Evolutionary conservation across 163 green algal species (phyloP).

Genomic region (Chlorella variabilis): DNA sequence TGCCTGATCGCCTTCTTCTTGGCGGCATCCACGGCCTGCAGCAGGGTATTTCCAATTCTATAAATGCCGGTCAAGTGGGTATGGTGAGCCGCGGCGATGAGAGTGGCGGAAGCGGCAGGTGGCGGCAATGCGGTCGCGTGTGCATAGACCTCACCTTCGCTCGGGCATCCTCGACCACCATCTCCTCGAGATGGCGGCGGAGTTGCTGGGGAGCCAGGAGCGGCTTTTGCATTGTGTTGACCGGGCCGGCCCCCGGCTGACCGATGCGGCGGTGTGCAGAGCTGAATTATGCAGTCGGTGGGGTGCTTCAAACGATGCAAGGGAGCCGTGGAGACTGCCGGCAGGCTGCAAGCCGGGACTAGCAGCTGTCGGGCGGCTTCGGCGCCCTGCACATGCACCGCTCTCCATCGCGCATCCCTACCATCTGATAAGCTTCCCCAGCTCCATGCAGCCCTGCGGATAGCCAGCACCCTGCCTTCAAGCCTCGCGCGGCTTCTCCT

Average conservation of each 20-base stretch:
- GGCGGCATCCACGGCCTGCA: conserved; percentile 16
- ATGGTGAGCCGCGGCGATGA: background rate
- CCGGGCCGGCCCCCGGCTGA: too few relatives aligned
- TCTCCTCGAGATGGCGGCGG: background rate
- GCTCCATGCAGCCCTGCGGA: too few relatives aligned
- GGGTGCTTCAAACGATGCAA: background rate
- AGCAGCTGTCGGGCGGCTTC: too few relatives aligned
- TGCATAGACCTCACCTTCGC: background rate
- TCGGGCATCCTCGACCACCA: conserved; percentile 9
- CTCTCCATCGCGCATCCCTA: too few relatives aligned
- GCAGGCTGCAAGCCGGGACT: too few relatives aligned
- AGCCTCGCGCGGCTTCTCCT: too few relatives aligned
- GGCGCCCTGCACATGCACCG: too few relatives aligned
- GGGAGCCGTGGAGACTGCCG: too few relatives aligned
- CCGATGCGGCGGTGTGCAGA: background rate
- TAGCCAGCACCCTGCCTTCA: too few relatives aligned
- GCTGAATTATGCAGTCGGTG: background rate
- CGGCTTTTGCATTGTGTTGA: conserved; percentile 22
- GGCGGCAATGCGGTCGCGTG: background rate
- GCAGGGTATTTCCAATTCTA: too few relatives aligned
- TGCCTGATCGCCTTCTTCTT: conserved; percentile 18
- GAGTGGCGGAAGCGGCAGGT: background rate
- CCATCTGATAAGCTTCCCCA: too few relatives aligned
- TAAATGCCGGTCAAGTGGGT: too few relatives aligned
- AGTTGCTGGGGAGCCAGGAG: background rate